phyloP scores from a whole-genome alignment of 345 rosid species.

The Toxicodendron radicans region DNA sequence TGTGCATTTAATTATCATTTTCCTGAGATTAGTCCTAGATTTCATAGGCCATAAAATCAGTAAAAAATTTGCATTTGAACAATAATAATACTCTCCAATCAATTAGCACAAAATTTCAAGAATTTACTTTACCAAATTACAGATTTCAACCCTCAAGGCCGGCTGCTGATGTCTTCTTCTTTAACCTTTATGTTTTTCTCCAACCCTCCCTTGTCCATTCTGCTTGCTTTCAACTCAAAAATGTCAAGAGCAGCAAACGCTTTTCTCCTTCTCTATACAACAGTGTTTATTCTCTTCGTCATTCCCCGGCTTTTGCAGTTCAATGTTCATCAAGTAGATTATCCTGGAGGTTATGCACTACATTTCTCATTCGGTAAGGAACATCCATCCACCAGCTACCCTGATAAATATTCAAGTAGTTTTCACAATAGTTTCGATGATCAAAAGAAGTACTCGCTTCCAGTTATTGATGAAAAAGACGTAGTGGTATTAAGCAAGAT shows the following conservation, averaged over 20 bases:
- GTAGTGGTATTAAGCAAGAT: constrained; percentile 13
- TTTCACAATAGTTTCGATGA: background rate
- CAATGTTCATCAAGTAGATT: background rate
- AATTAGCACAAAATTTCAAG: no score
- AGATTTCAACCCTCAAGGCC: no score
- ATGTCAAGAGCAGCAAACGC: constrained; percentile 26
- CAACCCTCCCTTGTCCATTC: background rate
- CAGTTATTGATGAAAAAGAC: constrained; percentile 11
- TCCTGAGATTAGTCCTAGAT: no score
- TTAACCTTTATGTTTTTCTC: background rate
- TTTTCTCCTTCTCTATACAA: constrained; percentile 23
- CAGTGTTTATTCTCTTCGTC: constrained; percentile 23
- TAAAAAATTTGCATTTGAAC: no score
- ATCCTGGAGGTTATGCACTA: background rate
- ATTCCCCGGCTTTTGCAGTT: background rate
- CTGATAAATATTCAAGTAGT: background rate
- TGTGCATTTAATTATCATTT: no score
- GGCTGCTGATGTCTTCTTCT: background rate
- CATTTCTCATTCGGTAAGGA: background rate
- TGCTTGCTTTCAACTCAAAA: constrained; percentile 5
- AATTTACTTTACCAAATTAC: no score
- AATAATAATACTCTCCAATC: no score
- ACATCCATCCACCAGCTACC: background rate
- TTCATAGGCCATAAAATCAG: no score
- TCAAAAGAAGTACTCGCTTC: background rate